phyloP scores from a whole-genome alignment of 2,329 filamentous ascomycete genomes.

The Cadophora gregata region DNA sequence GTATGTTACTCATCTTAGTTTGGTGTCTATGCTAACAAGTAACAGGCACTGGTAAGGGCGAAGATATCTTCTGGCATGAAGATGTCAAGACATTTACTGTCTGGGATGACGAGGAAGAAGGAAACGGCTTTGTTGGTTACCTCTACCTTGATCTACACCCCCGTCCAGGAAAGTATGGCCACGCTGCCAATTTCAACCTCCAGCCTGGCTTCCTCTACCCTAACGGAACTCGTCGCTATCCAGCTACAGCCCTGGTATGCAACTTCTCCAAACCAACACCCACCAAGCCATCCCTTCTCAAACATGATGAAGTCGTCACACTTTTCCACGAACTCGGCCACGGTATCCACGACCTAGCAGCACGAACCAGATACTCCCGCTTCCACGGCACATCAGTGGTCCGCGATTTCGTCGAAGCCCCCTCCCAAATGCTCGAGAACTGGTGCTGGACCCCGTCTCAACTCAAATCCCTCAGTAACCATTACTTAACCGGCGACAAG shows the following conservation, averaged over 20 bases:
- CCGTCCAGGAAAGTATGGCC: conserved; percentile 81
- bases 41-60: conserved; percentile 39
- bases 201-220: conserved; percentile 72
- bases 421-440: conserved; percentile 76
- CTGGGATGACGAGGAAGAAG: conserved; percentile 77
- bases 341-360: conserved; percentile 73
- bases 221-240: conserved; percentile 75
- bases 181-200: conserved; percentile 84
- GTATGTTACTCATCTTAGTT: conserved; percentile 24
- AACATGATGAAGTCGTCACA: conserved; percentile 83
- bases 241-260: conserved; percentile 80
- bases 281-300: conserved; percentile 78
- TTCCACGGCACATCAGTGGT: conserved; percentile 73
- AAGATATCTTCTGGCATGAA: conserved; percentile 74
- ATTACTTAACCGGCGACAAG: conserved; percentile 72
- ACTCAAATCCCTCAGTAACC: conserved; percentile 70
- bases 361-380: conserved; percentile 65
- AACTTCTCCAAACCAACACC: conserved; percentile 83
- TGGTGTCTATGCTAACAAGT: conserved; percentile 13
- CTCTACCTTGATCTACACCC: conserved; percentile 84
- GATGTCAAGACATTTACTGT: conserved; percentile 85
- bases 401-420: conserved; percentile 74
- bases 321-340: conserved; percentile 81
- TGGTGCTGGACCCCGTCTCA: conserved; percentile 75
- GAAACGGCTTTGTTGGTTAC: conserved; percentile 78